Percentiles rank a stretch among this genome's conserved stretches.
Evolutionary conservation across 225 moss, liverwort and hornwort species (phyloP).

Genomic region (Sphagnum tenellum): DNA sequence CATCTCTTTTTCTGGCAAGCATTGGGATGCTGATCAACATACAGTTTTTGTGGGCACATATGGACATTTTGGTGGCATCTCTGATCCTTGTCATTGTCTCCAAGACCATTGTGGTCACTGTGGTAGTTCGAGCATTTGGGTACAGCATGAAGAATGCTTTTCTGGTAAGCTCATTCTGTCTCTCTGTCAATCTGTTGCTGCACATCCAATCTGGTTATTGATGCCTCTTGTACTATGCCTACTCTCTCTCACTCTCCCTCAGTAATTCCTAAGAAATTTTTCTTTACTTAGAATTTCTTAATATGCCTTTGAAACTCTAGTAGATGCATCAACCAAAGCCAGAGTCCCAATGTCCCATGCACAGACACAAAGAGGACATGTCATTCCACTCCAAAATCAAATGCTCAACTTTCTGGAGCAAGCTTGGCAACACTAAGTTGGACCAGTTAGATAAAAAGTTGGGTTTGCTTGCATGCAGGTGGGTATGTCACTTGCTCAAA

Average conservation of each 20-base stretch:
- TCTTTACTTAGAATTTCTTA: too few relatives aligned
- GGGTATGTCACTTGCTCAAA: constrained; percentile 96
- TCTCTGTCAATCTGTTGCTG: background rate
- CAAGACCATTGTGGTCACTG: constrained; percentile 79
- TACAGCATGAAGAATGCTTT: constrained; percentile 75
- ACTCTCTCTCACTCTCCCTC: too few relatives aligned
- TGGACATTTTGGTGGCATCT: constrained; percentile 94
- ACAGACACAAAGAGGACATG: too few relatives aligned
- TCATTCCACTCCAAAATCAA: too few relatives aligned
- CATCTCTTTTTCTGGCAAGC: constrained; percentile 85
- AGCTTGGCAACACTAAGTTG: too few relatives aligned
- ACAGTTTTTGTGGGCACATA: constrained; percentile 94
- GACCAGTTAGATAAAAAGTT: background rate
- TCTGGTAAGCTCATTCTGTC: constrained; percentile 42
- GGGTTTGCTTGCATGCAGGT: constrained; percentile 19
- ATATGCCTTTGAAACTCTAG: too few relatives aligned
- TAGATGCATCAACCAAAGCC: too few relatives aligned
- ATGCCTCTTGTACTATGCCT: too few relatives aligned
- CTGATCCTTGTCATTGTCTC: constrained; percentile 86
- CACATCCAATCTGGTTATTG: too few relatives aligned
- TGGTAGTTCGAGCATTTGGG: constrained; percentile 72
- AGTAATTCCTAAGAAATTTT: too few relatives aligned
- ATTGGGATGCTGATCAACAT: constrained; percentile 96
- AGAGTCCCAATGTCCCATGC: too few relatives aligned
- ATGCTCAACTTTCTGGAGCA: too few relatives aligned